phyloP scores from a whole-genome alignment of 768 basidiomycete species.

The Lactarius sp. region DNA sequence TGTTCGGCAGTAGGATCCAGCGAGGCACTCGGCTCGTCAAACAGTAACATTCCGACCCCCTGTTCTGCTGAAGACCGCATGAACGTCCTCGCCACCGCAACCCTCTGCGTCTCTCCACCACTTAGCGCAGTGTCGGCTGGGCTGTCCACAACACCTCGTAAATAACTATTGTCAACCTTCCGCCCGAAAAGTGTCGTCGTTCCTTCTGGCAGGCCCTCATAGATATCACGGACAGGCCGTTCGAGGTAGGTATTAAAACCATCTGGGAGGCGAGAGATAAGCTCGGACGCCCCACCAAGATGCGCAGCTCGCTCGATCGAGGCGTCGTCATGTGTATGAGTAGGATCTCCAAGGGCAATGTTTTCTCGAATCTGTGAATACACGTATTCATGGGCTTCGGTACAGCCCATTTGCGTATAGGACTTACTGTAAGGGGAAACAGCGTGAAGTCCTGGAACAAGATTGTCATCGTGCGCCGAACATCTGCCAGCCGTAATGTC shows the following conservation, averaged over 20 bases:
- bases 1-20: conserved; percentile 71
- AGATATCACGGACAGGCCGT: conserved; percentile 62
- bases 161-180: conserved; percentile 34
- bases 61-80: conserved; percentile 54
- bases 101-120: conserved; percentile 72
- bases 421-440: conserved; percentile 67
- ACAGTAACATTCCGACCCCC: conserved; percentile 56
- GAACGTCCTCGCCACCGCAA: conserved; percentile 69
- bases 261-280: conserved; percentile 60
- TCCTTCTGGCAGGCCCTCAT: conserved; percentile 60
- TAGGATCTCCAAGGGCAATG: conserved; percentile 68
- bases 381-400: background rate
- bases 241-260: conserved; percentile 69
- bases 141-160: conserved; percentile 1
- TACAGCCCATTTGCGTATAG: background rate
- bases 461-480: conserved; percentile 61
- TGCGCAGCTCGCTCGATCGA: conserved; percentile 59
- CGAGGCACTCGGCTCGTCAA: conserved; percentile 71
- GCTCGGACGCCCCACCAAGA: conserved; percentile 63
- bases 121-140: conserved; percentile 36
- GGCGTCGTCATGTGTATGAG: conserved; percentile 47
- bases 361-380: conserved; percentile 67
- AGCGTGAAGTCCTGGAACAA: conserved; percentile 80
- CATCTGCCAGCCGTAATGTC: conserved; percentile 53
- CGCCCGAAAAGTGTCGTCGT: conserved; percentile 59